phyloP scores from a whole-genome alignment of 2,329 filamentous ascomycete genomes.

The Mycosphaerella arachidis region DNA sequence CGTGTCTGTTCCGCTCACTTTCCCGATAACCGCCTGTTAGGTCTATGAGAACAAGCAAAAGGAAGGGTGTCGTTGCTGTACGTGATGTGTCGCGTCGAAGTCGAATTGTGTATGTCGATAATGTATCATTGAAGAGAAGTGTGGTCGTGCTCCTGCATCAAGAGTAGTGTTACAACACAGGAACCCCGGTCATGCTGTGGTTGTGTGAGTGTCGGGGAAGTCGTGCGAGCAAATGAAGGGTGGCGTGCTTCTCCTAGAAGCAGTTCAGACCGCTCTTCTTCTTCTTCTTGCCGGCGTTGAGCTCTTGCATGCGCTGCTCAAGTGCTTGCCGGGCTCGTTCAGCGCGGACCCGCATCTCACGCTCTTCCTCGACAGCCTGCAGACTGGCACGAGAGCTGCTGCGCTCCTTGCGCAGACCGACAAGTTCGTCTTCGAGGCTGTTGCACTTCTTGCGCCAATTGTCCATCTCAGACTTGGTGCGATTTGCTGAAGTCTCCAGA shows the following conservation, averaged over 20 bases:
- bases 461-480: constrained; percentile 85
- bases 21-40: neutral
- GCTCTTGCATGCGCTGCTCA: constrained; percentile 70
- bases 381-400: constrained; percentile 59
- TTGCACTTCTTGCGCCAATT: constrained; percentile 82
- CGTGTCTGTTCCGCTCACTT: neutral
- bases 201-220: neutral
- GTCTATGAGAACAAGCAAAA: neutral
- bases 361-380: constrained; percentile 92
- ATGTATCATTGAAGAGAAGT: neutral
- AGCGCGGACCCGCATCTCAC: constrained; percentile 83
- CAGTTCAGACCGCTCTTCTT: constrained; percentile 95
- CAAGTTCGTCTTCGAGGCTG: constrained; percentile 67
- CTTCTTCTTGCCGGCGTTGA: constrained; percentile 83
- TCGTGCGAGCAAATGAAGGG: constrained; percentile 11
- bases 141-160: neutral
- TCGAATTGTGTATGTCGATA: neutral
- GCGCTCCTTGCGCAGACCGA: constrained; percentile 58
- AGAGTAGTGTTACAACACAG: neutral
- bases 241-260: constrained; percentile 59
- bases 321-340: constrained; percentile 84
- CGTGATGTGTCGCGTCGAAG: neutral
- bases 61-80: neutral
- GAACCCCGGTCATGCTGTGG: neutral
- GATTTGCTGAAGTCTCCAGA: constrained; percentile 84